Conservation (phyloP, 257 asterid genomes). For the Eustoma russellianum region DNA sequence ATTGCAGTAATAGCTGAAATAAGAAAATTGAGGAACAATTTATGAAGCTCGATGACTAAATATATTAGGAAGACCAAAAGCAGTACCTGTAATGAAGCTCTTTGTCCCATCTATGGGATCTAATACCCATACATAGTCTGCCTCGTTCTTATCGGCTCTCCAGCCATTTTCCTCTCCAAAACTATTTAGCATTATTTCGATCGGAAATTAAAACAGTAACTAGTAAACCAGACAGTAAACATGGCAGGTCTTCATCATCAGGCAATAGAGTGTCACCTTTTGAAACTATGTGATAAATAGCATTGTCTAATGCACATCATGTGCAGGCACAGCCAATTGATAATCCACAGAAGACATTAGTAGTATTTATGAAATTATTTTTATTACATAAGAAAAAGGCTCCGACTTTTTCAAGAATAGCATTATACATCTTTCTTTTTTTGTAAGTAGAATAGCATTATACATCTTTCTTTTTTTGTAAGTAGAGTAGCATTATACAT, state of each 20-base stretch:
- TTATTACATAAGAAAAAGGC: too few relatives aligned
- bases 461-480: too few relatives aligned
- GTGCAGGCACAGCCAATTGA: too few relatives aligned
- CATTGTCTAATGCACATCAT: background rate
- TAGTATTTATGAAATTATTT: background rate
- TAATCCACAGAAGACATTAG: too few relatives aligned
- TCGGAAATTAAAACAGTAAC: conserved; percentile 1
- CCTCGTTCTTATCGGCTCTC: conserved; percentile 58
- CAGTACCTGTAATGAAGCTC: conserved; percentile 83
- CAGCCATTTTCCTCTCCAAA: conserved; percentile 95
- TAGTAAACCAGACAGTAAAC: background rate
- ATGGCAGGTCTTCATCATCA: background rate
- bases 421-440: too few relatives aligned
- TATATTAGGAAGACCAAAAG: background rate
- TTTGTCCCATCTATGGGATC: conserved; percentile 99
- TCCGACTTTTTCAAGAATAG: too few relatives aligned
- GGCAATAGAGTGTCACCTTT: background rate
- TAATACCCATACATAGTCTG: conserved; percentile 88
- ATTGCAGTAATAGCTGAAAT: background rate
- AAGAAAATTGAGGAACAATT: background rate
- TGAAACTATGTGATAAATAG: background rate
- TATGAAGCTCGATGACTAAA: background rate
- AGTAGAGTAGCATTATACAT: too few relatives aligned
- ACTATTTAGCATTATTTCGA: conserved; percentile 24
- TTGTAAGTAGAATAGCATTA: too few relatives aligned